Evolutionary conservation across 2,329 filamentous ascomycete genomes (phyloP).

Genomic region (Diaporthe sp.): DNA sequence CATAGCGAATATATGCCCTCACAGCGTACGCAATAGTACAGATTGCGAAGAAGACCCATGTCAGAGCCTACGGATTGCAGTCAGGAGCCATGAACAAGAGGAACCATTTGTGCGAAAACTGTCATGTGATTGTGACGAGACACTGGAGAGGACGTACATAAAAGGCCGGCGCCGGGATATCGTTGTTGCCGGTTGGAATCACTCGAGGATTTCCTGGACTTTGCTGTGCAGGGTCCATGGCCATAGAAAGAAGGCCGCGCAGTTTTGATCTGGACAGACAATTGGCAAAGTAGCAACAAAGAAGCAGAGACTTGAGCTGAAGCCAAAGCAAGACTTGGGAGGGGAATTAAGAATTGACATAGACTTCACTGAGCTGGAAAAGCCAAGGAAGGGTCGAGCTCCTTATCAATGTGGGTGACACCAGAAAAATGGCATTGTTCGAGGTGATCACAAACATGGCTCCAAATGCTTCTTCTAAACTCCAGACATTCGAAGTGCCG

Average conservation of each 20-base stretch:
- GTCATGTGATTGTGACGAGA: neutral
- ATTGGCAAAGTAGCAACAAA: too few species aligned
- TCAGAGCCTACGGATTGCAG: neutral
- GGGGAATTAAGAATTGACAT: too few species aligned
- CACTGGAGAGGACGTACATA: neutral
- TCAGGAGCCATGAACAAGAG: neutral
- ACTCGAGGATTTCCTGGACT: neutral
- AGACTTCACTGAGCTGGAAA: too few species aligned
- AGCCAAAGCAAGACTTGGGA: neutral
- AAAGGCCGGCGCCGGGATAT: neutral
- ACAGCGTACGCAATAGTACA: neutral
- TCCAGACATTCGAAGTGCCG: too few species aligned
- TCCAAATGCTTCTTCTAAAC: too few species aligned
- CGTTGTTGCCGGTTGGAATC: neutral
- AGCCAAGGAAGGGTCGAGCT: neutral
- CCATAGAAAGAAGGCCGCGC: too few species aligned
- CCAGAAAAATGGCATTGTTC: too few species aligned
- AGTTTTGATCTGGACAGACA: too few species aligned
- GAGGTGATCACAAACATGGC: too few species aligned
- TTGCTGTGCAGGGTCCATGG: neutral
- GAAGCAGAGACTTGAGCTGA: neutral
- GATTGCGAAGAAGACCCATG: neutral
- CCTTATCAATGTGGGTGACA: neutral
- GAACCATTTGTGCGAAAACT: neutral
- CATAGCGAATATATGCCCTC: slow-evolving; percentile 36